Conservation (phyloP, 2,329 filamentous ascomycete species). For the Gnomoniopsis smithogilvyi region DNA sequence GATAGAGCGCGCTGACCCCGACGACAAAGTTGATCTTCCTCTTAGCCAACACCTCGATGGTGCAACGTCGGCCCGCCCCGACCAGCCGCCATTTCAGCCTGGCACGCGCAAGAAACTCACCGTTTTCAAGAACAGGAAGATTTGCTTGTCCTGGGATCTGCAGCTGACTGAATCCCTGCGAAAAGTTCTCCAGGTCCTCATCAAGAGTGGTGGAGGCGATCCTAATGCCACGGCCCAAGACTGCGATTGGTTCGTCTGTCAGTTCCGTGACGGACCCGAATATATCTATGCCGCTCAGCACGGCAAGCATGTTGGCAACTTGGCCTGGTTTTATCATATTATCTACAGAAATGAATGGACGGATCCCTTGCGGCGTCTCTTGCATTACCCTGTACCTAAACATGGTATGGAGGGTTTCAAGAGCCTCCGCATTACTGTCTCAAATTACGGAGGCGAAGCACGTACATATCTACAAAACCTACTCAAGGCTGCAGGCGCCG, state of each 20-base stretch:
- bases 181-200: conserved; percentile 66
- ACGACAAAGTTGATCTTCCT: conserved; percentile 55
- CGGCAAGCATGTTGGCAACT: conserved; percentile 82
- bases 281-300: conserved; percentile 74
- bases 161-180: conserved; percentile 64
- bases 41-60: conserved; percentile 62
- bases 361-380: conserved; percentile 73
- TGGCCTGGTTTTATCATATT: conserved; percentile 90
- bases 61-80: conserved; percentile 51
- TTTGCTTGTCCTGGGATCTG: conserved; percentile 76
- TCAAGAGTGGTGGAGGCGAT: conserved; percentile 67
- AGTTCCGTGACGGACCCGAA: conserved; percentile 76
- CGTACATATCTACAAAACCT: conserved; percentile 92
- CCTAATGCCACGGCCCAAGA: conserved; percentile 63
- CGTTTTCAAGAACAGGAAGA: conserved; percentile 73
- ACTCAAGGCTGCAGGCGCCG: conserved; percentile 76
- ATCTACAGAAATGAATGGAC: conserved; percentile 89
- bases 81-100: conserved; percentile 30
- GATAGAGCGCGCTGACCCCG: conserved; percentile 60
- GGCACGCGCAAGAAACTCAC: conserved; percentile 51
- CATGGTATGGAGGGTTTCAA: conserved; percentile 78
- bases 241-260: conserved; percentile 82
- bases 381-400: conserved; percentile 85
- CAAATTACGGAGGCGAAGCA: conserved; percentile 94
- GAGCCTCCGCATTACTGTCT: conserved; percentile 76